Base-by-base conservation (phyloP, 2,329 filamentous ascomycete genomes). In the Lachnellula occidentalis region DNA sequence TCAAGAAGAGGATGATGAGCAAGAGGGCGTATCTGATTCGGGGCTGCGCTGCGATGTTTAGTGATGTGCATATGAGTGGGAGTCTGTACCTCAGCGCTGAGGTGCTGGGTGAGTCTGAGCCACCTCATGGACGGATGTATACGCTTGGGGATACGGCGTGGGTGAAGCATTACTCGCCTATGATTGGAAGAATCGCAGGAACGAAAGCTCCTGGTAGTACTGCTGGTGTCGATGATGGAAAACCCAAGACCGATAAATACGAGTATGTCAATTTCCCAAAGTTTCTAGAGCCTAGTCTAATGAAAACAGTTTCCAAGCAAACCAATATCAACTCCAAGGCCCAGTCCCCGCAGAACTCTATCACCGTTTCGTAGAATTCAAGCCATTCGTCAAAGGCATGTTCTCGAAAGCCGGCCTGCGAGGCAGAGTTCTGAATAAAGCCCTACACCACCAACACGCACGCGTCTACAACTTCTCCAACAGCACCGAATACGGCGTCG, bases 301-400 rank as follows among this genome's bases (percentile, higher is more conserved):
- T 56, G 45, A 37, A 9, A 9, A 4, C 15, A 92, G 88, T 71
- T 97, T 97, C 72, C 92, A 96, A 77, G 89, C 92, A 39, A 92
- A 90, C 69, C 88, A 96, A 70, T 85, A 96, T 66, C 92, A 96
- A 69, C 79, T 97, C 7, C 78, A 81, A 45, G 92, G 92, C 0
- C 92, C 92, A 0, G 86, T 94, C 0, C 92, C 92, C 0, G 75
- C 82, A 2, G 77, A 84, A 58, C 76, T 97, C 34, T 96, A 96
- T 70, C 92, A 96, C 69, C 87, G 91, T 61, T 97, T 88, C 67
- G 92, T 96, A 54, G 92, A 95, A 69, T 96, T 96, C 72, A 87
- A 85, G 54, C 91, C 92, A 24, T 90, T 96, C 66, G 88, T 97
- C 52, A 89, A 88, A 49, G 82, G 85, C 60, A 95, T 96, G 85